Evolutionary conservation across 805 yeast genomes (phyloP), one percentile per base, ranked within the genome.

Genomic region (Saccharomyces mikatae): DNA sequence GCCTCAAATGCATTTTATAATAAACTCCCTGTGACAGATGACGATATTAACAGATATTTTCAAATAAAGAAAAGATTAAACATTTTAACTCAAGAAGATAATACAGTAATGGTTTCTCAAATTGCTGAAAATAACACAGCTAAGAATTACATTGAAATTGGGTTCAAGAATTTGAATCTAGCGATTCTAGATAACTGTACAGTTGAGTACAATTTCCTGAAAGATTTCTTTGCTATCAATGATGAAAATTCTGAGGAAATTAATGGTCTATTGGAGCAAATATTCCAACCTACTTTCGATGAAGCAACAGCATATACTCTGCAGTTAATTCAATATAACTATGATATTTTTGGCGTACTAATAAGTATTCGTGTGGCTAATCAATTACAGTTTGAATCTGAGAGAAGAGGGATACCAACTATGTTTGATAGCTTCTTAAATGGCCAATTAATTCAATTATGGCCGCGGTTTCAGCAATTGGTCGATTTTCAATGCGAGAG

Each of bases 381-480:
- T 58, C 76, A 78, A 3, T 69, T 87, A 53, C 86, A 81, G 57
- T 78, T 79, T 53, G 84, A 82, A 58, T 71, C 87, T 26, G 91
- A 87, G 64, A 84, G 80, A 57, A 77, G 87, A 55, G 80, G 79
- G 54, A 81, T 86, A 2, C 91, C 95, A 0, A 82, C 82, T 6
- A 52, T 68, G 30, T 89, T 84, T 58, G 87, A 82, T 56, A 36
- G 24, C 17, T 87, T 86, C 66, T 75, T 86, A 58, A 83, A 86
- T 60, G 74, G 80, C 14, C 82, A 86, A 58, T 69, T 84, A 57
- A 79, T 89, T 51, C 68, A 79, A 3, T 71, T 92, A 48, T 94
- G 98, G 98, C 96, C 97, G 0, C 82, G 80, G 55, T 87, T 91
- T 63, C 91, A 90, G 62, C 77, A 76, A 48, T 74, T 89, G 32